Evolutionary conservation across 768 basidiomycete species (phyloP).

Genomic region (Tylopilus sp.): DNA sequence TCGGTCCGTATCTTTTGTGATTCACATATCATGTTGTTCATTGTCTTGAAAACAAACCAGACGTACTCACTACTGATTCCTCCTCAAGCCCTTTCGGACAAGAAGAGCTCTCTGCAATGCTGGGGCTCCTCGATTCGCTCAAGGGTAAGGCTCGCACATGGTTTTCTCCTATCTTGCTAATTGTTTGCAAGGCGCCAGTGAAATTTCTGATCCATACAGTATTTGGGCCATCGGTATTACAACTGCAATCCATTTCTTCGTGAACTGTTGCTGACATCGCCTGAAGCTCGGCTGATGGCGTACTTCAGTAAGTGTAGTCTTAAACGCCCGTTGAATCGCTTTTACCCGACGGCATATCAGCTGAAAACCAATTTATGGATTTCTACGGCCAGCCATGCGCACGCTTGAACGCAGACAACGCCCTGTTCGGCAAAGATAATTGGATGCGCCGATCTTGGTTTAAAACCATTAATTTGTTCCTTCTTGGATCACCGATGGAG

Average conservation of each 20-base stretch:
- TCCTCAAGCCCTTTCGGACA: constrained; percentile 15
- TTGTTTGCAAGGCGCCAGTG: neutral
- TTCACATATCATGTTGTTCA: neutral
- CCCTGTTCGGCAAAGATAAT: constrained; percentile 4
- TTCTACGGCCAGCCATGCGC: constrained; percentile 12
- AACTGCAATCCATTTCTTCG: neutral
- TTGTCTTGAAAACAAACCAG: neutral
- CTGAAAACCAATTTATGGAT: constrained; percentile 13
- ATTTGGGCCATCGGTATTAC: constrained; percentile 18
- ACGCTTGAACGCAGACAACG: constrained; percentile 9
- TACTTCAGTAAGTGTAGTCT: constrained; percentile 8
- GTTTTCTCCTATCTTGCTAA: neutral
- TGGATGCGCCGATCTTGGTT: constrained; percentile 3
- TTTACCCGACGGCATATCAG: neutral
- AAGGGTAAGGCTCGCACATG: neutral
- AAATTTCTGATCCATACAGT: neutral
- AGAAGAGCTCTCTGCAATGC: constrained; percentile 10
- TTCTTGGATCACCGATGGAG: constrained; percentile 4
- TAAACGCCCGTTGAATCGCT: neutral
- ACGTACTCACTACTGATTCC: constrained; percentile 17
- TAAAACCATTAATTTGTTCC: neutral
- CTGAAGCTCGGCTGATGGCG: constrained; percentile 11
- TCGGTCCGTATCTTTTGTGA: neutral
- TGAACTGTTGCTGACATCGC: neutral
- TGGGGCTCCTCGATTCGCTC: constrained; percentile 15